These are phyloP conservation scores for Fagus sylvatica DNA, from an alignment of 306 rosid species.

Conservation along the genomic window DNA sequence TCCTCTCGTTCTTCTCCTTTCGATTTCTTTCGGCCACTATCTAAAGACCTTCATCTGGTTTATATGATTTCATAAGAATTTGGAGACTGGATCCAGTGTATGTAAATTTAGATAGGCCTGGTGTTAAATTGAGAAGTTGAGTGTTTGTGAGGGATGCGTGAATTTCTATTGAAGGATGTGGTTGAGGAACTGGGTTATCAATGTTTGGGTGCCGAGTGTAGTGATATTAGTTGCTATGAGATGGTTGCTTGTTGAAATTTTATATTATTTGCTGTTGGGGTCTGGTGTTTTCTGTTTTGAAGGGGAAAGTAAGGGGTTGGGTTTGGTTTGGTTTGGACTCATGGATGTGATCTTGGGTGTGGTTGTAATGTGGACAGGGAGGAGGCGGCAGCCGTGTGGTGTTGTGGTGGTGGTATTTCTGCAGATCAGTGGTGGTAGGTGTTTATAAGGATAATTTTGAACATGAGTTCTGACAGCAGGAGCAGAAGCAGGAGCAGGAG, in stretches of 20 bases:
- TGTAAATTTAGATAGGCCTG: slow-evolving; percentile 23
- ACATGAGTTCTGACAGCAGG: slow-evolving; percentile 92
- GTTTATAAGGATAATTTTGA: slow-evolving; percentile 50
- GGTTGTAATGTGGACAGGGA: slow-evolving; percentile 99
- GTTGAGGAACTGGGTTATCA: slow-evolving; percentile 40
- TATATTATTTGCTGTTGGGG: slow-evolving; percentile 56
- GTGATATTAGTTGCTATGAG: slow-evolving; percentile 55
- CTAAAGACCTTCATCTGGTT: slow-evolving; percentile 15
- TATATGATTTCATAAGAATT: slow-evolving; percentile 21
- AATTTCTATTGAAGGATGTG: slow-evolving; percentile 47
- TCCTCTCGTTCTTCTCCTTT: not conserved
- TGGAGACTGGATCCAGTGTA: slow-evolving; percentile 23
- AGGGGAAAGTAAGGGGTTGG: slow-evolving; percentile 77
- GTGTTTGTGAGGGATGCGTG: slow-evolving; percentile 35
- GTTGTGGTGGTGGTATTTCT: slow-evolving; percentile 66
- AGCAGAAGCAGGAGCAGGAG: slow-evolving; percentile 94
- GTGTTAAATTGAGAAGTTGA: slow-evolving; percentile 33
- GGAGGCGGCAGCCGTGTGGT: slow-evolving; percentile 65
- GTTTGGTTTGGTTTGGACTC: slow-evolving; percentile 71
- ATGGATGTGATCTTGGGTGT: slow-evolving; percentile 81
- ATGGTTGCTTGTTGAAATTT: slow-evolving; percentile 64
- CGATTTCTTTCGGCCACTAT: not conserved
- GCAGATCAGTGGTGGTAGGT: slow-evolving; percentile 69
- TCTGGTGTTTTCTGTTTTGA: slow-evolving; percentile 66
- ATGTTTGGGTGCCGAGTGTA: slow-evolving; percentile 46